Base-by-base conservation (phyloP, 192 early-diverging fungal species). In the Umbelopsis vinacea region DNA sequence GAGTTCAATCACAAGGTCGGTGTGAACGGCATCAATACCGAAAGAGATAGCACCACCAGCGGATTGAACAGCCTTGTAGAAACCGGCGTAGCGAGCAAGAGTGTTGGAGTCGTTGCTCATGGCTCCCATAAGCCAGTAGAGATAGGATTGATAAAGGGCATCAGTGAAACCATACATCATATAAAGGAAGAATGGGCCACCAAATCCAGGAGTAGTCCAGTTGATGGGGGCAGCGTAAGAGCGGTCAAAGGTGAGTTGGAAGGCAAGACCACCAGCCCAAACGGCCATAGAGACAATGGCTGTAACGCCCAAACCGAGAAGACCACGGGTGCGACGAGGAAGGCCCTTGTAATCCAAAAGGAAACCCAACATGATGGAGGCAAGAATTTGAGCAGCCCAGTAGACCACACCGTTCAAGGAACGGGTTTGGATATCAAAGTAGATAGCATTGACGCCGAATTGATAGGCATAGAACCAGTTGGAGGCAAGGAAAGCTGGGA, bases 1-100 rank as follows among this genome's bases (percentile, higher is more conserved):
- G 22, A 68, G 63, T 29, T 75, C 74, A 57, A 69, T 60, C 0
- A 48, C 46, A 40, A 75, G 74, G n/a, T 29, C 46, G 9, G 70
- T 70, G 38, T 70, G 45, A 3, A 60, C 69, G n/a, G 91, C 88
- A 52, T 89, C 89, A 47, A 91, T 83, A 60, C 90, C 85, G 87
- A 89, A 94, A 0, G 91, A 84, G n/a, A 92, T 85, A 45, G 89
- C 92, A 47, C 85, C 90, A 19, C 92, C 92, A 55, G 88, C 86
- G 50, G 90, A 92, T 85, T 94, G 93, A 69, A 93, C 86, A 55
- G 89, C 91, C 85, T 96, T 96, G 87, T 96, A 94, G 79, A 91
- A 94, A 0, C 94, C 94, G 24, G 89, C 84, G 48, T 90, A 93
- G 33, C 89, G 84, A 21, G 92, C 84, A 17, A 91, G 77, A 50